Evolutionary conservation across 192 early-diverging fungal genomes (phyloP), one percentile per base, ranked within the genome.

Genomic region (Podila minutissima): DNA sequence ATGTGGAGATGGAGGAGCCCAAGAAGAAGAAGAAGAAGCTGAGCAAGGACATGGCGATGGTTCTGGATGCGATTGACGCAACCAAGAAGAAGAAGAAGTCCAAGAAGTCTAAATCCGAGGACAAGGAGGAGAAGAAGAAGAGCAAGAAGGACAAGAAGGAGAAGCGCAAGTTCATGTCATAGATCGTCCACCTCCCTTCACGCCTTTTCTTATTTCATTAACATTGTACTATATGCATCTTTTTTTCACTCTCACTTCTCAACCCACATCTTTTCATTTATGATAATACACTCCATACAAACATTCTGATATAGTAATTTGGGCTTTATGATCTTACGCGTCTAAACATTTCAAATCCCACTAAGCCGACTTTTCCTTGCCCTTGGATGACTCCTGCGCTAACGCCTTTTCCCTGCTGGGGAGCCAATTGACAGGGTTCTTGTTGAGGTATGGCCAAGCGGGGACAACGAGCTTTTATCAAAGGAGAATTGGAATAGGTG

Each of bases 21-120:
- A 82, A 83, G 69, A 84, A 74, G 32, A 88, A 88, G 61, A 88
- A 84, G 76, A 84, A 86, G 59, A 83, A 83, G 66, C 51, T 82
- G 1, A 78, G 82, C 24, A 89, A 88, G 62, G 86, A 87, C 57
- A 67, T 91, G 32, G 84, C 60, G 7, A 75, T 70, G 49, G 88
- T 91, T 10, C 59, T 91, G 69, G 84, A 86, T 31, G 89, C 89
- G 5, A 88, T 91, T 62, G 81, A 84, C 17, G 87, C 86, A 1
- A 90, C 86, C 38, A 87, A 87, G 72, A 75, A 85, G 74, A 81
- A 84, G 71, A 79, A 86, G 71, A 84, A 86, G 79, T 59, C 70
- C n/a, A 81, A 87, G 62, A 85, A 82, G 59, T 74, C 75, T 11
- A 75, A 86, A 20, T 76, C 70, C 20, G 85, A 84, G 50, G 71